Conservation (phyloP, 2,329 filamentous ascomycete genomes). For the Fonsecaea erecta region DNA sequence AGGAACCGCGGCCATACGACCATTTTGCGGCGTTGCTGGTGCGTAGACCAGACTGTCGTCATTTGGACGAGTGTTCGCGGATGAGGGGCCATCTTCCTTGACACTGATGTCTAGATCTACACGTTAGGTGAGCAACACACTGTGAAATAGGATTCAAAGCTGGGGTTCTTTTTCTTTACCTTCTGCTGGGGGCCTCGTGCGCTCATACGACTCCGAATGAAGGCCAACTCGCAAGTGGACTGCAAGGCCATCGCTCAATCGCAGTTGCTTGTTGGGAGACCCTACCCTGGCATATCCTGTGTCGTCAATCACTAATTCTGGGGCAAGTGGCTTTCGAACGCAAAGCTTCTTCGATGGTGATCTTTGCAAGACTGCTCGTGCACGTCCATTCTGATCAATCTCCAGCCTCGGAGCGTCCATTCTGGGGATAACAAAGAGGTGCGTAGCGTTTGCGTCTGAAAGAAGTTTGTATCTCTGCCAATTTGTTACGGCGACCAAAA, state of each 20-base stretch:
- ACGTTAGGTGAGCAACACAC: not conserved
- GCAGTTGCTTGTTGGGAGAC: not conserved
- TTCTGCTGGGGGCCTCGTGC: conserved; percentile 12
- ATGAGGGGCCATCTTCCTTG: not conserved
- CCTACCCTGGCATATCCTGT: not conserved
- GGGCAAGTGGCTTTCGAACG: not conserved
- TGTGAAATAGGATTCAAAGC: not conserved
- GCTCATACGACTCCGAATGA: conserved; percentile 22
- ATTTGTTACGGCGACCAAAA: not conserved
- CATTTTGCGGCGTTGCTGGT: not conserved
- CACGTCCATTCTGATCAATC: conserved; percentile 1
- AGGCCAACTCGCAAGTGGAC: conserved; percentile 15
- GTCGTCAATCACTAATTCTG: not conserved
- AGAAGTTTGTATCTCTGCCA: not conserved
- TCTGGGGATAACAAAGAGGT: not conserved
- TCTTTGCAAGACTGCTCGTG: not conserved
- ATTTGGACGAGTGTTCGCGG: not conserved
- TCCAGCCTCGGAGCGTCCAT: conserved; percentile 1
- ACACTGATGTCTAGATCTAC: not conserved
- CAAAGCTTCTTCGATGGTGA: not conserved
- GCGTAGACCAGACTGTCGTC: not conserved
- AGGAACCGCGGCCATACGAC: not conserved
- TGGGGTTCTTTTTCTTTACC: not conserved
- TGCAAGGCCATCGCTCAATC: not conserved
- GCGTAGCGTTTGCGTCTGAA: not conserved